Conservation (phyloP, 2,329 filamentous ascomycete genomes). For the Pyrenophora tritici-repentis region DNA sequence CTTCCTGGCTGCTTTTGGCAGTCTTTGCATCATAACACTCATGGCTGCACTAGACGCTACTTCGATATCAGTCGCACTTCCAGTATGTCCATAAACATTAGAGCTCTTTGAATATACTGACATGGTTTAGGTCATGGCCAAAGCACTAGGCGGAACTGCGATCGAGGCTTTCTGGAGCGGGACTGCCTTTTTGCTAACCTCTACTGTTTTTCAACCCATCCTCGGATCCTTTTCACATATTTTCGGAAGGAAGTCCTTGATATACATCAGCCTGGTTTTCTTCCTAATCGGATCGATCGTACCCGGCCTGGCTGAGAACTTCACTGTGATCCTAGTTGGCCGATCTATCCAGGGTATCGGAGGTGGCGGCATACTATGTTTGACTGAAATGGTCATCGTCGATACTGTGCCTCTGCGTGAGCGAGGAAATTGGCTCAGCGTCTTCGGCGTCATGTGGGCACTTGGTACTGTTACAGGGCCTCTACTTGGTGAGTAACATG, state of each 20-base stretch:
- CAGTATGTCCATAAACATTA: slow-evolving; percentile 27
- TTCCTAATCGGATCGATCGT: slow-evolving; percentile 47
- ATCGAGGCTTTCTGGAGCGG: slow-evolving; percentile 53
- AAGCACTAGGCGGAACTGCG: slow-evolving; percentile 41
- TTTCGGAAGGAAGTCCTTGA: slow-evolving; percentile 48
- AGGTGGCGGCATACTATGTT: slow-evolving; percentile 48
- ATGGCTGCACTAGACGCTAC: slow-evolving; percentile 70
- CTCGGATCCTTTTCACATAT: slow-evolving; percentile 48
- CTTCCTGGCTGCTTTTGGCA: slow-evolving; percentile 45
- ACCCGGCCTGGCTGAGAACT: slow-evolving; percentile 46
- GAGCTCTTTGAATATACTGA: slow-evolving; percentile 4
- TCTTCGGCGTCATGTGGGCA: slow-evolving; percentile 57
- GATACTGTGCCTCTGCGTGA: slow-evolving; percentile 53
- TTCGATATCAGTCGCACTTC: slow-evolving; percentile 65
- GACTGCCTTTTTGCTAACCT: slow-evolving; percentile 48
- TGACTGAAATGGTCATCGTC: slow-evolving; percentile 53
- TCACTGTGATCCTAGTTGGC: slow-evolving; percentile 47
- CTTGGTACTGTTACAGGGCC: slow-evolving; percentile 61
- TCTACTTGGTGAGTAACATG: slow-evolving; percentile 35
- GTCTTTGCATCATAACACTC: slow-evolving; percentile 61
- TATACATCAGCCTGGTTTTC: slow-evolving; percentile 43
- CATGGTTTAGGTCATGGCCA: slow-evolving; percentile 43
- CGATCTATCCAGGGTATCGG: slow-evolving; percentile 49
- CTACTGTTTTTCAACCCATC: slow-evolving; percentile 49
- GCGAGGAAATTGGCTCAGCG: slow-evolving; percentile 50